Evolutionary conservation across 2,329 filamentous ascomycete species (phyloP), one percentile per base, ranked within the genome.

Genomic region (Botrytis hyacinthi): DNA sequence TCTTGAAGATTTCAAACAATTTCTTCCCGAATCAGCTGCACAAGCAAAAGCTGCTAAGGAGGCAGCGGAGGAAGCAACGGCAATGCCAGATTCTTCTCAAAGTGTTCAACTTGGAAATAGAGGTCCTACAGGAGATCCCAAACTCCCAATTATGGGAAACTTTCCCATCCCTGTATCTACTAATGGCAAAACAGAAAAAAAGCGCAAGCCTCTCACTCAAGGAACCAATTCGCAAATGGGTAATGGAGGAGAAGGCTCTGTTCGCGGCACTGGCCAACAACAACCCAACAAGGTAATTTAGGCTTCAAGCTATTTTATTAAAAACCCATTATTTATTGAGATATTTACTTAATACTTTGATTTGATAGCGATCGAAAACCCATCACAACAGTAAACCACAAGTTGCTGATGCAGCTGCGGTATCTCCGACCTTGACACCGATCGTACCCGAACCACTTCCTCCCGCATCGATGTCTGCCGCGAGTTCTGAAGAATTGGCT

Each of bases 1-100:
- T 20, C 86, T 99, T 3, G 96, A 99, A 82, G 96, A 99, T 80
- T 99, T 99, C 82, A 99, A 99, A 82, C 96, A 99, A 80, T 99
- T 99, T 78, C 87, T 99, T 12, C 96, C 96, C 0, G 96, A 99
- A 81, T 97, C 95, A 61, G 91, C 91, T 46, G 91, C 91, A 29
- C 88, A 91, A 76, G 89, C 86, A 78, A 92, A 88, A 81, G 88
- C 84, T 74, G 87, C 86, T 76, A 86, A 83, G 76, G 82, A 89
- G 79, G 90, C 91, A 73, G 85, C 88, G 62, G 93, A 94, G 77
- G 91, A 94, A 74, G 87, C 88, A 37, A 88, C 87, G 16, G 82
- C 83, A 26, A 63, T 74, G 61, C 57, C 74, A 63, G 73, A 67
- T 63, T 42, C 54, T 32, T 44, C 70, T 20, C 86, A 87, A 73